Conservation (phyloP, 257 asterid species). For the Lithospermum erythrorhizon region DNA sequence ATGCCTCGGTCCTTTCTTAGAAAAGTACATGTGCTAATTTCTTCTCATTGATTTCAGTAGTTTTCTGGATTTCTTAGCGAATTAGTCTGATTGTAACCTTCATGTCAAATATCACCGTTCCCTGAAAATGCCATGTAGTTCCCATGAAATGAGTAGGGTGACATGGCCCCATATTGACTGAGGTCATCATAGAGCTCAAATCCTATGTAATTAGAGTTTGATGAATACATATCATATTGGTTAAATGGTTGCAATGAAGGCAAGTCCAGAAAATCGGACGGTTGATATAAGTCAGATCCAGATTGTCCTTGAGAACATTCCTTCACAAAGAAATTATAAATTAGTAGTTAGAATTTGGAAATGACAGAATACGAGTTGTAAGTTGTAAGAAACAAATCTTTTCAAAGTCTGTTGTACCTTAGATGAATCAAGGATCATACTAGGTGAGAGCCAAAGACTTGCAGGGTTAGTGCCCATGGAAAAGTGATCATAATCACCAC, state of each 20-base stretch:
- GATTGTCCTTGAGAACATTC: slow-evolving; percentile 19
- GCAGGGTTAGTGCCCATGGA: slow-evolving; percentile 14
- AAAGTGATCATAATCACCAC: slow-evolving; percentile 18
- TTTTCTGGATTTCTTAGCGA: slow-evolving; percentile 16
- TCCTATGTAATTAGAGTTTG: slow-evolving; percentile 28
- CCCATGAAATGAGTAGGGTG: slow-evolving; percentile 28
- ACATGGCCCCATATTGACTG: slow-evolving; percentile 17
- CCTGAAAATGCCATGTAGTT: slow-evolving; percentile 21
- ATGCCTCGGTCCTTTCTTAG: slow-evolving; percentile 7
- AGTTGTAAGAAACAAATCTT: not conserved
- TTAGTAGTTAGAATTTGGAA: not conserved
- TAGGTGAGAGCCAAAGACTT: slow-evolving; percentile 20
- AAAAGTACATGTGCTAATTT: not conserved
- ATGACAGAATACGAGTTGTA: no score
- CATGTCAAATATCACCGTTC: slow-evolving; percentile 19
- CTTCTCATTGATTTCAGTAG: slow-evolving; percentile 9
- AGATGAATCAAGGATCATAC: slow-evolving; percentile 33
- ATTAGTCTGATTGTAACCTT: slow-evolving; percentile 16
- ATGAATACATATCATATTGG: slow-evolving; percentile 31
- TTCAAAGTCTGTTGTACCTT: slow-evolving; percentile 15
- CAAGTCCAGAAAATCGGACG: slow-evolving; percentile 17
- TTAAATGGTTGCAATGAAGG: slow-evolving; percentile 17
- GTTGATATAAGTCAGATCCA: slow-evolving; percentile 7
- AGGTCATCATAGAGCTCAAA: slow-evolving; percentile 24
- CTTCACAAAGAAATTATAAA: slow-evolving; percentile 13